These are phyloP conservation scores for Xylariaceae sp. DNA, from an alignment of 2,329 filamentous ascomycete species.

Conservation along the genomic window DNA sequence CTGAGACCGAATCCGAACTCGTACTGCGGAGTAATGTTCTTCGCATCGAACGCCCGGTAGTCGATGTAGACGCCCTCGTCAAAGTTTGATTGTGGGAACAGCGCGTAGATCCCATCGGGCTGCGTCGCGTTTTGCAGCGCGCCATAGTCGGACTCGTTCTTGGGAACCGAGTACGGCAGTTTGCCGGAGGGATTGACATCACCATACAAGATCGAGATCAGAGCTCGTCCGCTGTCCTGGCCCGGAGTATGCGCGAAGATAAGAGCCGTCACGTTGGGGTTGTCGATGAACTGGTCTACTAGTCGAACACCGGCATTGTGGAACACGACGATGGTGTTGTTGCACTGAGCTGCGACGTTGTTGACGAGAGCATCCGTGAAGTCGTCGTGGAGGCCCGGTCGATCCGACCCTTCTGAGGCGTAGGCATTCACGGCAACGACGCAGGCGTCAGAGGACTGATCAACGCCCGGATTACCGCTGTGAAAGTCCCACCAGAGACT, in stretches of 20 bases:
- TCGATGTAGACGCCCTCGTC: slow-evolving; percentile 60
- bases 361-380: slow-evolving; percentile 45
- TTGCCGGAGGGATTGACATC: slow-evolving; percentile 40
- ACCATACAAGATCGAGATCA: slow-evolving; percentile 72
- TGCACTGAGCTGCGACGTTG: slow-evolving; percentile 45
- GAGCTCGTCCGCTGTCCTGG: slow-evolving; percentile 65
- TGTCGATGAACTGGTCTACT: slow-evolving; percentile 53
- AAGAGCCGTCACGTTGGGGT: slow-evolving; percentile 70
- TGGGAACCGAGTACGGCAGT: slow-evolving; percentile 48
- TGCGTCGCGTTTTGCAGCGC: slow-evolving; percentile 25
- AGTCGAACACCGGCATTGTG: slow-evolving; percentile 58
- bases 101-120: slow-evolving; percentile 39
- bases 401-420: slow-evolving; percentile 60
- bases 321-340: slow-evolving; percentile 60
- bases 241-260: slow-evolving; percentile 44
- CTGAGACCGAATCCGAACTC: slow-evolving; percentile 64
- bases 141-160: slow-evolving; percentile 42
- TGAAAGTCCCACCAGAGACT: slow-evolving; percentile 44
- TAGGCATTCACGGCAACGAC: slow-evolving; percentile 54
- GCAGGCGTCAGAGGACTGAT: slow-evolving; percentile 50
- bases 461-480: slow-evolving; percentile 33
- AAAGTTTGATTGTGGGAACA: slow-evolving; percentile 36
- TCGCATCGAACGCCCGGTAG: slow-evolving; percentile 59
- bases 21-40: slow-evolving; percentile 54
- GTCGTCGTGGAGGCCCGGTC: slow-evolving; percentile 55